Evolutionary conservation across 805 yeast genomes (phyloP).

Genomic region (Phaffomyces opuntiae): DNA sequence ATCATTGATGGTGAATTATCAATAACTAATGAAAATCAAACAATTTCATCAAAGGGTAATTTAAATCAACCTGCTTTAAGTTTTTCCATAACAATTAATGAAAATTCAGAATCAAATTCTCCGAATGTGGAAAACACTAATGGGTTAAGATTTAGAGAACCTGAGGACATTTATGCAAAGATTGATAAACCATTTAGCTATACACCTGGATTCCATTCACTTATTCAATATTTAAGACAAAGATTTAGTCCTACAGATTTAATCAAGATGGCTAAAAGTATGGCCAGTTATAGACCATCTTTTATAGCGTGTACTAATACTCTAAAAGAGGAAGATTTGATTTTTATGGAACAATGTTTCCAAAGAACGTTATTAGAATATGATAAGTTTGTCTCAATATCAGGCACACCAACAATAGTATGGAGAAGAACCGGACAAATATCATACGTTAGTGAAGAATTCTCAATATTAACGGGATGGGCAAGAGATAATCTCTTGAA

Average conservation of each 20-base stretch:
- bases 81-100: conserved; percentile 24
- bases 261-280: conserved; percentile 75
- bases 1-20: conserved; percentile 14
- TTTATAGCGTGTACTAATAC: conserved; percentile 90
- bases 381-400: conserved; percentile 71
- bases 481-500: conserved; percentile 57
- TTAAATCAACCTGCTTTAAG: conserved; percentile 12
- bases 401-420: conserved; percentile 91
- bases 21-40: not conserved
- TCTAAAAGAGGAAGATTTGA: conserved; percentile 81
- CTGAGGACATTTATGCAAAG: conserved; percentile 72
- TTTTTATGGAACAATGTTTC: conserved; percentile 94
- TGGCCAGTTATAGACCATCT: conserved; percentile 88
- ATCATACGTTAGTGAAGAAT: conserved; percentile 92
- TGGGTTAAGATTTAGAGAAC: conserved; percentile 48
- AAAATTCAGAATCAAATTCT: conserved; percentile 7
- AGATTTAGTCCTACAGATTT: conserved; percentile 66
- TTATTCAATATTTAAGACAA: conserved; percentile 63
- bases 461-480: conserved; percentile 91
- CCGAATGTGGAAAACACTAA: conserved; percentile 13
- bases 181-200: conserved; percentile 77
- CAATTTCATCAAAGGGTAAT: not conserved
- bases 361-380: conserved; percentile 88
- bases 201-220: conserved; percentile 83
- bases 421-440: conserved; percentile 97